phyloP scores from a whole-genome alignment of 805 yeast genomes.

The Wickerhamiella musiphila region DNA sequence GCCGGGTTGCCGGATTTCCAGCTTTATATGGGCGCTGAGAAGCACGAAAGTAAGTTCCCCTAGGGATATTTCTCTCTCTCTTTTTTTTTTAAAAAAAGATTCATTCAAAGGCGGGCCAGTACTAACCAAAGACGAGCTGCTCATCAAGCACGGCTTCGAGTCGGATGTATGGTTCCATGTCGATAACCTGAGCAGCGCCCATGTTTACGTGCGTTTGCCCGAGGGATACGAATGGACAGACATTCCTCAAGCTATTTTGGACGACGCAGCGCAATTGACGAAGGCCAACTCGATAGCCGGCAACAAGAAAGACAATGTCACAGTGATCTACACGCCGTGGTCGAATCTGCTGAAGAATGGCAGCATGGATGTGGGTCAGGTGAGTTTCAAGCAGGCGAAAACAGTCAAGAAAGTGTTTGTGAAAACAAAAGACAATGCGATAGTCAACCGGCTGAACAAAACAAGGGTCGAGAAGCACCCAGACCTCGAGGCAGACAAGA shows the following conservation, averaged over 20 bases:
- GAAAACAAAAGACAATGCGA: slow-evolving; percentile 37
- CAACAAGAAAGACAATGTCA: slow-evolving; percentile 47
- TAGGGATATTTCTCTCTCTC: neutral
- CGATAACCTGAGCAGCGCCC: slow-evolving; percentile 61
- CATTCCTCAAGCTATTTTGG: slow-evolving; percentile 35
- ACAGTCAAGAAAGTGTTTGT: slow-evolving; percentile 37
- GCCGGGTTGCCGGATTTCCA: slow-evolving; percentile 3
- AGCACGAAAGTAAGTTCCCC: slow-evolving; percentile 34
- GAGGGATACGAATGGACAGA: slow-evolving; percentile 30
- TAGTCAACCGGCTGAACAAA: slow-evolving; percentile 45
- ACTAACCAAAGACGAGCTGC: slow-evolving; percentile 26
- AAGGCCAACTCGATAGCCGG: slow-evolving; percentile 57
- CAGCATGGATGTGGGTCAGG: slow-evolving; percentile 66
- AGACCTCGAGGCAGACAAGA: slow-evolving; percentile 28
- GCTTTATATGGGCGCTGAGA: slow-evolving; percentile 58
- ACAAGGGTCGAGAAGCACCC: slow-evolving; percentile 41
- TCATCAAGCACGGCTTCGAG: slow-evolving; percentile 46
- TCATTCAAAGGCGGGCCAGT: neutral
- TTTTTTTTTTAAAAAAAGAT: too few species aligned
- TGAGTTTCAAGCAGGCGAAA: slow-evolving; percentile 45
- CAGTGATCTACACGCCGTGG: slow-evolving; percentile 60
- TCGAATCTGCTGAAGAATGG: slow-evolving; percentile 47
- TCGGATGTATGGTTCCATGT: slow-evolving; percentile 66
- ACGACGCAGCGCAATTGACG: slow-evolving; percentile 53
- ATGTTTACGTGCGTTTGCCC: slow-evolving; percentile 45